Evolutionary conservation across 139 green algal species (phyloP), one percentile per base, ranked within the genome.

Genomic region (Picochlorum costavermella): DNA sequence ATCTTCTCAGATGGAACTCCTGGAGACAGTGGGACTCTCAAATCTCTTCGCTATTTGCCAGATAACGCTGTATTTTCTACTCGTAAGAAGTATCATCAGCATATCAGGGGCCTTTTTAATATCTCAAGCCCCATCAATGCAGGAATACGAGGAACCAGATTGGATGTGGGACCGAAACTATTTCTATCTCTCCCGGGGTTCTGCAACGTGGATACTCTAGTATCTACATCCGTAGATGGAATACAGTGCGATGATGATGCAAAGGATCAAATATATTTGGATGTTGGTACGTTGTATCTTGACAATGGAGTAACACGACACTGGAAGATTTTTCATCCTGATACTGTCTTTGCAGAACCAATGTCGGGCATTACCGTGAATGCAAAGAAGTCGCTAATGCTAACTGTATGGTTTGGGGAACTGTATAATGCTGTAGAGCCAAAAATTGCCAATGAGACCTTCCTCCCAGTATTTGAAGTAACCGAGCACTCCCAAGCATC

Each of bases 401-500:
- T 85, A 56, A 81, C 63, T 63, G 68, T 20, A 43, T 69, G 70
- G 63, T 79, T 69, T 66, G 60, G 72, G 16, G 26, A 26, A 5
- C 50, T 26, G 59, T 81, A 69, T 69, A 14, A n/a, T 30, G 45
- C 49, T 13, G 50, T 85, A 1, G 78, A 85, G 14, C 58, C 62
- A 4, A 8, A 13, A 2, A 25, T 70, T n/a, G 57, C 81, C 17
- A 60, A 62, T n/a, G 57, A 70, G n/a, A 83, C 77, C 1, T 73
- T 64, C 50, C 62, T 85, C 17, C 79, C 79, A 23, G 75, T 85
- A n/a, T 82, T 85, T 50, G 83, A 79, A 79, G 73, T 60, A 4
- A 64, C 85, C 11, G 73, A 77, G 49, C n/a, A 31, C 12, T 65
- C 43, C 12, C 44, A 61, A 56, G 60, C 60, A 31, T 13, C 31